phyloP scores from a whole-genome alignment of 1,139 yeast genomes.

The Spathaspora jeffriesii region DNA sequence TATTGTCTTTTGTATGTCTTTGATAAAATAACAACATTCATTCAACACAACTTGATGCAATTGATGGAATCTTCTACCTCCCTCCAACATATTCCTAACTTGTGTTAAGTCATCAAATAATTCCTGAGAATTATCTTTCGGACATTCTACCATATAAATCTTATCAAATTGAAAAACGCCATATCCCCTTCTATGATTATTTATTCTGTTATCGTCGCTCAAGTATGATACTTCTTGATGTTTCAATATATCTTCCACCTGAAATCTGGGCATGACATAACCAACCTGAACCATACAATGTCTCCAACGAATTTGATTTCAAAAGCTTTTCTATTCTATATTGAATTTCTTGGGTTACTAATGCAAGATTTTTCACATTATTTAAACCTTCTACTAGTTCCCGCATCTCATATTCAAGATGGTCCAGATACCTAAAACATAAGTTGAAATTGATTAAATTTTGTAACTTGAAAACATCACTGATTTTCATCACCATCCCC shows the following conservation, averaged over 20 bases:
- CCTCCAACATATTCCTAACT: background rate
- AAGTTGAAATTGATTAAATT: background rate
- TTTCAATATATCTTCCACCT: background rate
- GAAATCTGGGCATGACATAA: background rate
- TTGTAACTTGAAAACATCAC: background rate
- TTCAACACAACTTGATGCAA: background rate
- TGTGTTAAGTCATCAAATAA: background rate
- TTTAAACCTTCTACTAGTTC: background rate
- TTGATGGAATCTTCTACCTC: background rate
- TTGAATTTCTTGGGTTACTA: no score
- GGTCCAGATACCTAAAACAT: background rate
- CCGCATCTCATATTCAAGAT: background rate
- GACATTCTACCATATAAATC: background rate
- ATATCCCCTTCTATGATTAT: no score
- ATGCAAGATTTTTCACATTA: background rate
- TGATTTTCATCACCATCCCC: no score
- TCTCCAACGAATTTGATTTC: no score
- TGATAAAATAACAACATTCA: background rate
- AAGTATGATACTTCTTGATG: background rate
- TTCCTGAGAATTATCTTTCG: background rate
- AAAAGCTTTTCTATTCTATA: no score
- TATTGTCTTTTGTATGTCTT: background rate
- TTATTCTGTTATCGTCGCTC: no score
- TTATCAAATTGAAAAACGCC: background rate
- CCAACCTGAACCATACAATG: background rate